Percentiles rank a stretch among this genome's conserved stretches.
These are phyloP conservation scores for Flaveria trinervia DNA, from an alignment of 129 eudicot species.

Conservation along the genomic window DNA sequence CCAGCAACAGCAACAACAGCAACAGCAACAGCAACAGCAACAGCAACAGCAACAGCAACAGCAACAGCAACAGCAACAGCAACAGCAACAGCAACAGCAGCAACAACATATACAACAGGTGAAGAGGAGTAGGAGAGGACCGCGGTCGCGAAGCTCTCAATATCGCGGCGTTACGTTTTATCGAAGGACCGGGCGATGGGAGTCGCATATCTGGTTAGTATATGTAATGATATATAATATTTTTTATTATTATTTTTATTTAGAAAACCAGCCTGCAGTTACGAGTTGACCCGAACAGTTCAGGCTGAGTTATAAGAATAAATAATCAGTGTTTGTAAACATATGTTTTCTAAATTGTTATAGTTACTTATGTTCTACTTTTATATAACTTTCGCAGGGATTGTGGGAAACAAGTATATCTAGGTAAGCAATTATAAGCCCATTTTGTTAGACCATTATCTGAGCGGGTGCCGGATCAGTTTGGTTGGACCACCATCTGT, in stretches of 20 bases:
- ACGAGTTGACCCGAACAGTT: too few species aligned
- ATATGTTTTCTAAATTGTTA: background rate
- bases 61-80: too few species aligned
- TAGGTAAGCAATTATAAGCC: constrained; percentile 41
- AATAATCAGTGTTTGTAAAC: background rate
- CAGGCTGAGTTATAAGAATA: too few species aligned
- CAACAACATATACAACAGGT: constrained; percentile 43
- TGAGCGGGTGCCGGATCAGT: background rate
- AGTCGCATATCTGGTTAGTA: constrained; percentile 82
- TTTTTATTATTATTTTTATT: too few species aligned
- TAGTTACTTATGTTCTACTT: constrained; percentile 17
- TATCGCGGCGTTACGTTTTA: constrained; percentile 90
- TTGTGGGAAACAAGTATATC: constrained; percentile 80
- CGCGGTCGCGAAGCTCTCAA: constrained; percentile 83
- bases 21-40: background rate
- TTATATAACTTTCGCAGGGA: constrained; percentile 60
- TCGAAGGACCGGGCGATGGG: constrained; percentile 94
- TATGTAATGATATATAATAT: background rate
- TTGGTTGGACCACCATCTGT: background rate
- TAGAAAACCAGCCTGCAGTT: too few species aligned
- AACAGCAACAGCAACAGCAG: constrained; percentile 26
- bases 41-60: constrained; percentile 34
- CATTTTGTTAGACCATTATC: too few species aligned
- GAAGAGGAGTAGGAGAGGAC: constrained; percentile 82
- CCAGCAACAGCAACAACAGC: constrained; percentile 16